phyloP scores from a whole-genome alignment of 495 filamentous ascomycete genomes.

The Annulohypoxylon nitens region DNA sequence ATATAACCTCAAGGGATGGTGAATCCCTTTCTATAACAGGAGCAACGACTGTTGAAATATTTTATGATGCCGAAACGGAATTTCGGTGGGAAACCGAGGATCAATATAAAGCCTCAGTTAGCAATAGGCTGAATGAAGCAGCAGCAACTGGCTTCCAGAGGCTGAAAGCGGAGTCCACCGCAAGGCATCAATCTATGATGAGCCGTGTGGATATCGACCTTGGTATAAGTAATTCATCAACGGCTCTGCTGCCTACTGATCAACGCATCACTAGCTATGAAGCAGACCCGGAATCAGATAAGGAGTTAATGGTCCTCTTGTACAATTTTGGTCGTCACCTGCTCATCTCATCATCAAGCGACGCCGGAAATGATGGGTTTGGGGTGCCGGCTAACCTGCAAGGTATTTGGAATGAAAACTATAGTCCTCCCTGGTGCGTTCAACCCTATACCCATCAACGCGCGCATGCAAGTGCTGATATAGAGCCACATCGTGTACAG shows the following conservation, averaged over 20 bases:
- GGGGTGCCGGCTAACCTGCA: neutral
- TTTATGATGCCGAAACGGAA: neutral
- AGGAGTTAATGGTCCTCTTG: neutral
- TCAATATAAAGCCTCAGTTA: neutral
- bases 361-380: neutral
- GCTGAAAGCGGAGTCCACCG: neutral
- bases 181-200: neutral
- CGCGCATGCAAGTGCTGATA: neutral
- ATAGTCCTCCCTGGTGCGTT: constrained; percentile 3
- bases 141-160: neutral
- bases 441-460: neutral
- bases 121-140: neutral
- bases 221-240: neutral
- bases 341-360: neutral
- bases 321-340: constrained; percentile 2
- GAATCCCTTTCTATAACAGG: neutral
- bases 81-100: neutral
- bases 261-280: neutral
- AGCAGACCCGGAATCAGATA: neutral
- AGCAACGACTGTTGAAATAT: neutral
- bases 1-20: neutral
- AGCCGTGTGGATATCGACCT: neutral
- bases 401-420: constrained; percentile 1
- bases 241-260: neutral
- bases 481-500: neutral